Conservation (phyloP, 352 stramenopile species). For the Pythium sukuiense region DNA sequence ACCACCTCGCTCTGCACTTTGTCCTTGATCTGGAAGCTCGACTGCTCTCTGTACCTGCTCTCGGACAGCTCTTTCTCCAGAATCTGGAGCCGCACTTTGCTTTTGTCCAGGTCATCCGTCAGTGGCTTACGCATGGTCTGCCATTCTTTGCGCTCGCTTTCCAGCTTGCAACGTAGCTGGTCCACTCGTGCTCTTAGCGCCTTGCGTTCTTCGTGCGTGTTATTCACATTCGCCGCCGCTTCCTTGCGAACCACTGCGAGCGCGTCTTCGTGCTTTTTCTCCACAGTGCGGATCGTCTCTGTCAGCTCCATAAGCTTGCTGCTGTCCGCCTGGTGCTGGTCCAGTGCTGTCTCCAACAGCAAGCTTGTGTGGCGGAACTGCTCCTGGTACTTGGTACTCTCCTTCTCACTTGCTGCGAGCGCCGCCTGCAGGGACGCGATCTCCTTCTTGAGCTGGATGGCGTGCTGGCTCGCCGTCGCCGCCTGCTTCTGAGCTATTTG, state of each 20-base stretch:
- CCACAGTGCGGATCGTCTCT: constrained; percentile 54
- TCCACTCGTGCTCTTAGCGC: constrained; percentile 63
- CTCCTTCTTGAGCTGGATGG: constrained; percentile 79
- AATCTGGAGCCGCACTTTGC: constrained; percentile 42
- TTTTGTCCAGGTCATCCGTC: constrained; percentile 56
- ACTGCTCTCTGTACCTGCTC: constrained; percentile 56
- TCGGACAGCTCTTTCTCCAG: constrained; percentile 74
- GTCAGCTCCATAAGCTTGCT: constrained; percentile 43
- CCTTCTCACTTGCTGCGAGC: constrained; percentile 41
- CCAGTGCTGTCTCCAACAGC: constrained; percentile 66
- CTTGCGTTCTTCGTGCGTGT: constrained; percentile 69
- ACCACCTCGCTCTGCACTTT: constrained; percentile 62
- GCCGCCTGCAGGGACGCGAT: constrained; percentile 56
- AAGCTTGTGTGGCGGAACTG: constrained; percentile 72
- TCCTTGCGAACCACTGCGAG: constrained; percentile 59
- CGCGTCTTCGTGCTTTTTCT: constrained; percentile 68
- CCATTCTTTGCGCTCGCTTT: constrained; percentile 73
- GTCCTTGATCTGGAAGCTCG: constrained; percentile 69
- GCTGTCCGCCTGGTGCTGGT: constrained; percentile 76
- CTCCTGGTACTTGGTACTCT: constrained; percentile 44
- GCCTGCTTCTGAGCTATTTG: constrained; percentile 45
- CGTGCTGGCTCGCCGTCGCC: constrained; percentile 54
- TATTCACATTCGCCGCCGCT: constrained; percentile 47
- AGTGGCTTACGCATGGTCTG: constrained; percentile 50
- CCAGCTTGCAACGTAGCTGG: constrained; percentile 62